A percentile compares a stretch with the other conserved stretches of the same genome.
These are phyloP conservation scores for Climacium dendroides DNA, from an alignment of 225 moss, liverwort and hornwort genomes.

Conservation along the genomic window DNA sequence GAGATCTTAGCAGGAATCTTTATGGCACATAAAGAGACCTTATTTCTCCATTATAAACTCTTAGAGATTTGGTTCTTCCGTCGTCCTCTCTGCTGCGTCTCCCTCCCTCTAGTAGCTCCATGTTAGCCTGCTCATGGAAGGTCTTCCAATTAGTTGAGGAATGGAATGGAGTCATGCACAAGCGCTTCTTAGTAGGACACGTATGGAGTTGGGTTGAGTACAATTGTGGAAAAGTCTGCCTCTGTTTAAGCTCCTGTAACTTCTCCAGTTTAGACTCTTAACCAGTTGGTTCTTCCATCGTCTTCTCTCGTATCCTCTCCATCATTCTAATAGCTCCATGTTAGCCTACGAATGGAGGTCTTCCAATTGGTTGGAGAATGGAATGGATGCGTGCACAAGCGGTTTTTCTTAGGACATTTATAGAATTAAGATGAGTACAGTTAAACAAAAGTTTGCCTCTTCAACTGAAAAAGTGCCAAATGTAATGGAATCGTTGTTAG, in stretches of 20 bases:
- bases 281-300: not conserved
- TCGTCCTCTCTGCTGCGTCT: not conserved
- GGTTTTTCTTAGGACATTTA: not conserved
- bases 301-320: not conserved
- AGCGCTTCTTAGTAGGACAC: not conserved
- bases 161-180: not conserved
- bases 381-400: not conserved
- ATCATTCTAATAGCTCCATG: not conserved
- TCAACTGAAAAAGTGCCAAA: not conserved
- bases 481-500: not conserved
- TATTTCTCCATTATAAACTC: too few species aligned
- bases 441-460: too few species aligned
- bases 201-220: not conserved
- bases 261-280: not conserved
- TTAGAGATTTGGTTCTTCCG: not conserved
- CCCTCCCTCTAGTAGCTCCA: not conserved
- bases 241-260: not conserved
- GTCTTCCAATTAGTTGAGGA: not conserved
- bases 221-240: not conserved
- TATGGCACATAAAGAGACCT: not conserved
- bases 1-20: not conserved
- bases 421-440: not conserved
- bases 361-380: not conserved
- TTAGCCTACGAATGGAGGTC: not conserved
- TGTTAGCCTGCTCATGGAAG: not conserved